phyloP scores from a whole-genome alignment of 2,329 filamentous ascomycete genomes.

The Sarocladium strictum region DNA sequence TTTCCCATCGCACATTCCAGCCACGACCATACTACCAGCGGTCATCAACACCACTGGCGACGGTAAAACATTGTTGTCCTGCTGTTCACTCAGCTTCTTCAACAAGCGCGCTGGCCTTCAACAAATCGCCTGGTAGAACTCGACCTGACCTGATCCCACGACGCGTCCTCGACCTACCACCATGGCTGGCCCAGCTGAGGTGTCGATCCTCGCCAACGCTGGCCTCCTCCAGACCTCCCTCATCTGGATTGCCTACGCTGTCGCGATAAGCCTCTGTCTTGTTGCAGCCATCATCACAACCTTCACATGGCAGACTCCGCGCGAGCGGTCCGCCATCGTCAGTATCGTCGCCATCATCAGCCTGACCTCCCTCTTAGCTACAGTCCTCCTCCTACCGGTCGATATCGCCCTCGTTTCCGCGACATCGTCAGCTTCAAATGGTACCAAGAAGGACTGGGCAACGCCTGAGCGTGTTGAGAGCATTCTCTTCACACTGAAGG shows the following conservation, averaged over 20 bases:
- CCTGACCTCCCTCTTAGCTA: slow-evolving; percentile 81
- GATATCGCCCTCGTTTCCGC: slow-evolving; percentile 93
- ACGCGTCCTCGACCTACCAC: slow-evolving; percentile 1
- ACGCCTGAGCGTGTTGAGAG: slow-evolving; percentile 71
- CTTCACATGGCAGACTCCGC: slow-evolving; percentile 83
- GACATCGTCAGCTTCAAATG: slow-evolving; percentile 68
- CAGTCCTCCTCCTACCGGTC: slow-evolving; percentile 85
- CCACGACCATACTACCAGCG: neutral
- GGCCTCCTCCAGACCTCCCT: slow-evolving; percentile 77
- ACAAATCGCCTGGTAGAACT: too few species aligned
- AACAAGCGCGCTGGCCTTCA: too few species aligned
- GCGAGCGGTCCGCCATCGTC: slow-evolving; percentile 77
- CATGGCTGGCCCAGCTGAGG: slow-evolving; percentile 4
- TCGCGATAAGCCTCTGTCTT: slow-evolving; percentile 72
- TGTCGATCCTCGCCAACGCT: slow-evolving; percentile 33
- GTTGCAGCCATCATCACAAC: slow-evolving; percentile 77
- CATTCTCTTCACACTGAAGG: slow-evolving; percentile 74
- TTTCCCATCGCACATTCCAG: slow-evolving; percentile 5
- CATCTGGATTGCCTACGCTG: slow-evolving; percentile 91
- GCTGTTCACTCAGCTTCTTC: neutral
- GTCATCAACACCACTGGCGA: neutral
- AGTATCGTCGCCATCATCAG: slow-evolving; percentile 82
- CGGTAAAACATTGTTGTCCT: neutral
- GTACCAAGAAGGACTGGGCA: slow-evolving; percentile 91
- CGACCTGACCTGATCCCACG: neutral